Evolutionary conservation across 306 rosid genomes (phyloP).

Genomic region (Vigna hirtella): DNA sequence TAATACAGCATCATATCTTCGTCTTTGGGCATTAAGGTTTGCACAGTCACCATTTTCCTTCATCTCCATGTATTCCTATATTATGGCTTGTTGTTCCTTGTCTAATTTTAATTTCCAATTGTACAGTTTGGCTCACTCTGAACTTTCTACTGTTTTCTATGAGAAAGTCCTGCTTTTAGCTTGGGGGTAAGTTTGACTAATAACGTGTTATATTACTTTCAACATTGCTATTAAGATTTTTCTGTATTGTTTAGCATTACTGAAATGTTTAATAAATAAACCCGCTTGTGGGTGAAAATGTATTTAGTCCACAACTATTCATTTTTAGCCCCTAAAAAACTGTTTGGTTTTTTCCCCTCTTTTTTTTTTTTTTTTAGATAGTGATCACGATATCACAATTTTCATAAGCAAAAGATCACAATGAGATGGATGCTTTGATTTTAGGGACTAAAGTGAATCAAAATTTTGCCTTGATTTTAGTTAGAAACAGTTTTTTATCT

Average conservation of each 20-base stretch:
- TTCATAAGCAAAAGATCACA: neutral
- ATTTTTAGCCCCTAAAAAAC: too few species aligned
- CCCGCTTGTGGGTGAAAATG: neutral
- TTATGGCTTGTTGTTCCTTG: constrained; percentile 12
- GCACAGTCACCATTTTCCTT: constrained; percentile 43
- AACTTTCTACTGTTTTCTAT: constrained; percentile 94
- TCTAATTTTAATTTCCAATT: constrained; percentile 44
- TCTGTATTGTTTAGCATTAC: neutral
- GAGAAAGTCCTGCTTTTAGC: constrained; percentile 98
- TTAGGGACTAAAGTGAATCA: neutral
- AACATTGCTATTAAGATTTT: constrained; percentile 17
- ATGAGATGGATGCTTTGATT: neutral
- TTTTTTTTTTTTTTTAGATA: neutral
- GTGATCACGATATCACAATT: neutral
- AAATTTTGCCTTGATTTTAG: neutral
- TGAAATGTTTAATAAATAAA: constrained; percentile 1
- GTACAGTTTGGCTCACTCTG: constrained; percentile 98
- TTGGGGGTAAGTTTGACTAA: constrained; percentile 86
- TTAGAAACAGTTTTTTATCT: neutral
- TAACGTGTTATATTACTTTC: constrained; percentile 29
- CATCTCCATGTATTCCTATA: constrained; percentile 35
- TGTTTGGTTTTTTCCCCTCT: neutral
- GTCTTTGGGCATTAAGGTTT: constrained; percentile 99
- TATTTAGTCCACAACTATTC: neutral
- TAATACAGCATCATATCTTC: constrained; percentile 98